phyloP scores from a whole-genome alignment of 1,284 basidiomycete species.

The Papiliotrema fonsecae region DNA sequence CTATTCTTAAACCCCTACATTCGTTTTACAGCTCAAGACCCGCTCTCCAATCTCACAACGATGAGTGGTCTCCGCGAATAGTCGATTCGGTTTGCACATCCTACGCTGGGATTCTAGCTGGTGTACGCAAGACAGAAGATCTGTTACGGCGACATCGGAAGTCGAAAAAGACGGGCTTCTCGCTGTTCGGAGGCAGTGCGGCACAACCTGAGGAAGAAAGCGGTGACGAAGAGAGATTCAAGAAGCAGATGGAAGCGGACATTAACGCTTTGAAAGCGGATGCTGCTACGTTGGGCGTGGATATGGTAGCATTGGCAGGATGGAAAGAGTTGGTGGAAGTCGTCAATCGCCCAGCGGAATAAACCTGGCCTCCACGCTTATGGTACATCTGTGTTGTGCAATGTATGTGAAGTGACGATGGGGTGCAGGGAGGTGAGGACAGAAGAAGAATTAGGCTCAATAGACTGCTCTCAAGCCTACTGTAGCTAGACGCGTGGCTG shows the following conservation, averaged over 20 bases:
- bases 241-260: conserved; percentile 78
- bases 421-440: too few relatives aligned
- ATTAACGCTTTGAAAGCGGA: conserved; percentile 75
- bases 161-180: conserved; percentile 69
- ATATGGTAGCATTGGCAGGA: conserved; percentile 53
- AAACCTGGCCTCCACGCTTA: too few relatives aligned
- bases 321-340: conserved; percentile 43
- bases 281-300: conserved; percentile 62
- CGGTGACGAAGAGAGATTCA: conserved; percentile 57
- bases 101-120: conserved; percentile 58
- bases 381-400: too few relatives aligned
- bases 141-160: conserved; percentile 77
- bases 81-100: conserved; percentile 66
- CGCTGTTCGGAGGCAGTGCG: conserved; percentile 55
- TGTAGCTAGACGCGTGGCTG: too few relatives aligned
- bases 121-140: conserved; percentile 87
- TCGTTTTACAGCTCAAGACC: conserved; percentile 63
- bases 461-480: too few relatives aligned
- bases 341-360: conserved; percentile 32
- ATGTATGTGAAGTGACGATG: too few relatives aligned
- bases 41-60: conserved; percentile 56
- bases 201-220: conserved; percentile 55
- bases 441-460: too few relatives aligned
- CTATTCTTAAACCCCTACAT: conserved; percentile 76
- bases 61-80: conserved; percentile 60